Conservation (phyloP, 805 yeast species). For the Sporopachydermia lactativora region DNA sequence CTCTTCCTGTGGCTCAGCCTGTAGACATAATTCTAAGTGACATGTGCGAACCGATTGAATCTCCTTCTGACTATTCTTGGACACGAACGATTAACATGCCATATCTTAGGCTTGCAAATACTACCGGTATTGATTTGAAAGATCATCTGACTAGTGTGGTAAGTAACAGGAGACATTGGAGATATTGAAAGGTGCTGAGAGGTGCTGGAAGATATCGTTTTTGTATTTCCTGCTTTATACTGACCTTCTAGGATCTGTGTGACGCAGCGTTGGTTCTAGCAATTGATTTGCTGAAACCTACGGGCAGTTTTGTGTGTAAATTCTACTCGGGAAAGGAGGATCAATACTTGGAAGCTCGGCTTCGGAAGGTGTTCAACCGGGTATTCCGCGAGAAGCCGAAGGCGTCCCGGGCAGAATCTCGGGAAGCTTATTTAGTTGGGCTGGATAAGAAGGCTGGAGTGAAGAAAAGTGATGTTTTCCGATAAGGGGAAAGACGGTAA, state of each 20-base stretch:
- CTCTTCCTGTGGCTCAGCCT: too few species aligned
- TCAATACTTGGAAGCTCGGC: slow-evolving; percentile 38
- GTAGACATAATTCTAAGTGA: slow-evolving; percentile 65
- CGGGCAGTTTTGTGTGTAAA: slow-evolving; percentile 72
- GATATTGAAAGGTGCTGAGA: too few species aligned
- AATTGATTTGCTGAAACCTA: slow-evolving; percentile 48
- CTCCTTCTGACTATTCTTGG: slow-evolving; percentile 38
- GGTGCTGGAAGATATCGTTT: too few species aligned
- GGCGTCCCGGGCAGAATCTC: slow-evolving; percentile 67
- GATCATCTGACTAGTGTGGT: slow-evolving; percentile 78
- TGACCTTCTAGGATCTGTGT: slow-evolving; percentile 47
- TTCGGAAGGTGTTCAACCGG: slow-evolving; percentile 41
- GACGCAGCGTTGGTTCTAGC: slow-evolving; percentile 80
- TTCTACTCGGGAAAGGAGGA: slow-evolving; percentile 80
- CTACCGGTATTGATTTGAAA: slow-evolving; percentile 65
- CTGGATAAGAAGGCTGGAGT: slow-evolving; percentile 29
- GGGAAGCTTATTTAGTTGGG: slow-evolving; percentile 73
- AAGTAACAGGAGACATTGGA: too few species aligned
- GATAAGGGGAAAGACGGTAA: too few species aligned
- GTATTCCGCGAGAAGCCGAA: slow-evolving; percentile 68
- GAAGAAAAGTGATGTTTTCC: neutral
- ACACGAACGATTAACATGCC: slow-evolving; percentile 63
- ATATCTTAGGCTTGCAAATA: slow-evolving; percentile 84
- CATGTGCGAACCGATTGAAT: slow-evolving; percentile 55
- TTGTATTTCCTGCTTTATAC: neutral